A percentile compares a stretch with the other conserved stretches of the same genome.
Conservation (phyloP, 345 rosid genomes). For the Aquilaria malaccensis region DNA sequence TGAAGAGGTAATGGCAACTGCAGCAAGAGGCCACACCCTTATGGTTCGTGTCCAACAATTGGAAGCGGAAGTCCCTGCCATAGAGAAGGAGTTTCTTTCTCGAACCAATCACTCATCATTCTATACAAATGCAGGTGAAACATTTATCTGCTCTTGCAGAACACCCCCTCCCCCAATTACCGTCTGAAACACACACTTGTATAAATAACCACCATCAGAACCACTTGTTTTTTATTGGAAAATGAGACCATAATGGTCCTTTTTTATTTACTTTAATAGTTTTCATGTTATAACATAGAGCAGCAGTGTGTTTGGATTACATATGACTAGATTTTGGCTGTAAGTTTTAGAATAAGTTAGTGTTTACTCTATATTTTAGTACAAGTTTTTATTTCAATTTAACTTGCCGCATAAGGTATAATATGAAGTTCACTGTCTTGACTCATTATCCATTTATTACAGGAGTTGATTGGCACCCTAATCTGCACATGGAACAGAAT, state of each 20-base stretch:
- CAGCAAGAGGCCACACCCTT: conserved; percentile 88
- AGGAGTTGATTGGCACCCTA: conserved; percentile 83
- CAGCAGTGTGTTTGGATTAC: no score
- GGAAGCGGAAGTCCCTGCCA: conserved; percentile 69
- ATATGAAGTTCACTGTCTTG: neutral
- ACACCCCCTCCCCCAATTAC: neutral
- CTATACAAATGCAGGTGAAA: conserved; percentile 52
- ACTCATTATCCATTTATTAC: conserved; percentile 8
- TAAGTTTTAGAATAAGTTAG: no score
- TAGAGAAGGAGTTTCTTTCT: conserved; percentile 71
- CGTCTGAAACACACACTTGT: no score
- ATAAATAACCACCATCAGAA: no score
- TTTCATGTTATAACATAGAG: no score
- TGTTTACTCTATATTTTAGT: no score
- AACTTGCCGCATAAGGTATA: no score
- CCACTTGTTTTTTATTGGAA: no score
- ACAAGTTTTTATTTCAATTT: no score
- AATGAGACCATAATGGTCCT: no score
- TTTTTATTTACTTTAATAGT: no score
- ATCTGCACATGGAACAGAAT: conserved; percentile 51
- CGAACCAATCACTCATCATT: conserved; percentile 64
- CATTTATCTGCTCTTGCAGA: neutral
- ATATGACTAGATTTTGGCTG: no score
- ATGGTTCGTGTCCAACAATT: conserved; percentile 86
- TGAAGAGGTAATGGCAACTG: conserved; percentile 82